These are phyloP conservation scores for Blumeria hordei DNA, from an alignment of 2,329 filamentous ascomycete species.

Conservation along the genomic window DNA sequence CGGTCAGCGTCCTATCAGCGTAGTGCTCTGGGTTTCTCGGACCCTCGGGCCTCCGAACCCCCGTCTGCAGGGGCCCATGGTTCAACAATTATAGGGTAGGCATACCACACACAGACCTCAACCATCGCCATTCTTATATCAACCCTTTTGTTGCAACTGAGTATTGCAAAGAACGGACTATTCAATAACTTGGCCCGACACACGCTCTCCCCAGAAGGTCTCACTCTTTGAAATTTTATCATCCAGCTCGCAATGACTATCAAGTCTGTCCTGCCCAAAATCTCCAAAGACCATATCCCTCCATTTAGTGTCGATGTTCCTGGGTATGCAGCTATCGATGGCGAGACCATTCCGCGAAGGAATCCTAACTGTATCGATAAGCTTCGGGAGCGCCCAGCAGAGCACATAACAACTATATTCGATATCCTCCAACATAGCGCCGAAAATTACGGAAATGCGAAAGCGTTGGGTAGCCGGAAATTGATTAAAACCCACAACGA, in stretches of 20 bases:
- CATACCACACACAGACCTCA: too few species aligned
- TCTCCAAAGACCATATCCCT: conserved; percentile 18
- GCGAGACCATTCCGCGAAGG: conserved; percentile 46
- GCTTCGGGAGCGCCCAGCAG: conserved; percentile 27
- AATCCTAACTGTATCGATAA: conserved; percentile 31
- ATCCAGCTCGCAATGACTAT: conserved; percentile 11
- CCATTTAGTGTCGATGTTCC: conserved; percentile 38
- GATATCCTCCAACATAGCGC: conserved; percentile 50
- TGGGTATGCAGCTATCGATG: conserved; percentile 30
- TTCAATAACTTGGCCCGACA: too few species aligned
- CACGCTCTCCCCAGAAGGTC: too few species aligned
- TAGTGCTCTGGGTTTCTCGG: too few species aligned
- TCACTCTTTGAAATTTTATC: too few species aligned
- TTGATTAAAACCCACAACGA: conserved; percentile 58
- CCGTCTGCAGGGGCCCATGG: too few species aligned
- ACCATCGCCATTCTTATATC: too few species aligned
- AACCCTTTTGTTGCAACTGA: too few species aligned
- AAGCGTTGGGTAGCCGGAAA: conserved; percentile 44
- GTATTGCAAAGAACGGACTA: too few species aligned
- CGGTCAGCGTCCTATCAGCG: too few species aligned
- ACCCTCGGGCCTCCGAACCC: too few species aligned
- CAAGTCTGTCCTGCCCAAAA: conserved; percentile 13
- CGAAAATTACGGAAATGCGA: conserved; percentile 37
- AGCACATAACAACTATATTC: conserved; percentile 43
- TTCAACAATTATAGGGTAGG: too few species aligned